Evolutionary conservation across 345 rosid genomes (phyloP), one percentile per base, ranked within the genome.

Genomic region (Gynandropsis gynandra): DNA sequence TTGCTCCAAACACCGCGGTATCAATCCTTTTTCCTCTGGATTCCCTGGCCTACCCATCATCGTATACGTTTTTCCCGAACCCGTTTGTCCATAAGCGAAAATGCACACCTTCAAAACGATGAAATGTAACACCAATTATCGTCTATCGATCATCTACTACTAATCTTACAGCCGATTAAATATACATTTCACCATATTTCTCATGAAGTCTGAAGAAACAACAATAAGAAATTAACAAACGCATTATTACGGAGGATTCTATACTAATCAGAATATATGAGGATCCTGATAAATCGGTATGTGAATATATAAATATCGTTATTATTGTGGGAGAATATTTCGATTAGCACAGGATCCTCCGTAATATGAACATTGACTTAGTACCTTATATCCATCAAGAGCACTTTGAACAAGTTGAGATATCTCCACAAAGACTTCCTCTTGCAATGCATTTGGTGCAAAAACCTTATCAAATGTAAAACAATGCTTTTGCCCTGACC

Each of bases 361-460:
- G n/a, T n/a, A n/a, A n/a, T n/a, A n/a, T n/a, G n/a, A n/a, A n/a
- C n/a, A n/a, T n/a, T n/a, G n/a, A n/a, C n/a, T n/a, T n/a, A n/a
- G n/a, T 73, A 89, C 97, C 98, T 92, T 92, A 58, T 87, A 92
- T 54, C 98, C 98, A 52, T 92, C 98, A 15, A 92, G 93, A 67
- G 98, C 96, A 72, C 98, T 92, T 60, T 92, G 96, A 65, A 92
- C 93, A 59, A 92, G 96, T 47, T 92, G 96, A 31, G 98, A 92
- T 47, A 92, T 92, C 71, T 92, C 96, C 27, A 63, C 76, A 70
- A 92, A 92, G 38, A 84, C 96, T 14, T 84, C 95, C 56, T 80
- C 89, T 79, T 92, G 98, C 11, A 78, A 64, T 42, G 80, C 69
- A 53, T 74, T 79, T 0, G 87, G 95, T 65, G 61, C 63, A 64